Conservation (phyloP, 441 rosid genomes). For the Kokia cookei region DNA sequence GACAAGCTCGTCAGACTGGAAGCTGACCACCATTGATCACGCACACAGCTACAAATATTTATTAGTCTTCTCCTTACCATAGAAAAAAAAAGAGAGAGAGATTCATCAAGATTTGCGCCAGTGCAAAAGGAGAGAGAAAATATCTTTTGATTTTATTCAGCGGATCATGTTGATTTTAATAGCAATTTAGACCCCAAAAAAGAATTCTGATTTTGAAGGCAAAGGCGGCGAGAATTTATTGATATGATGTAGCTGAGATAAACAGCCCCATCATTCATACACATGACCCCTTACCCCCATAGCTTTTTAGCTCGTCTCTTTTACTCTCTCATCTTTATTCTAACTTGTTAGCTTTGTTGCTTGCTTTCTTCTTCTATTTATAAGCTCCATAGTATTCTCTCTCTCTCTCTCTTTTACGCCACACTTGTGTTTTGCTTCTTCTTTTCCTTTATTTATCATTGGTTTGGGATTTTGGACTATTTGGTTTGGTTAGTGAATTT, state of each 20-base stretch:
- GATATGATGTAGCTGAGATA: slow-evolving; percentile 13
- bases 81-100: not conserved
- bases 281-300: not conserved
- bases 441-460: not conserved
- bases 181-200: not conserved
- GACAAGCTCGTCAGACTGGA: slow-evolving; percentile 33
- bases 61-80: not conserved
- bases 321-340: not conserved
- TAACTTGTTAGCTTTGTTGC: not conserved
- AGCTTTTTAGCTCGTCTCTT: not conserved
- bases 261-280: slow-evolving; percentile 1
- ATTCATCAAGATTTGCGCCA: slow-evolving; percentile 37
- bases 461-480: slow-evolving; percentile 7
- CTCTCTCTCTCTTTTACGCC: not conserved
- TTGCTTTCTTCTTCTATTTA: not conserved
- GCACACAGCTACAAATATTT: not conserved
- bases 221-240: slow-evolving; percentile 80
- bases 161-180: slow-evolving; percentile 41
- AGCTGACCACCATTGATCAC: not conserved
- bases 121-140: slow-evolving; percentile 11
- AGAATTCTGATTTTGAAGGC: slow-evolving; percentile 38
- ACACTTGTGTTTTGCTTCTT: not conserved
- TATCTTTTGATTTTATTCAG: slow-evolving; percentile 17
- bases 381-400: not conserved
- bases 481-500: slow-evolving; percentile 15